These are phyloP conservation scores for Paulownia fortunei DNA, from an alignment of 257 asterid genomes.

Conservation along the genomic window DNA sequence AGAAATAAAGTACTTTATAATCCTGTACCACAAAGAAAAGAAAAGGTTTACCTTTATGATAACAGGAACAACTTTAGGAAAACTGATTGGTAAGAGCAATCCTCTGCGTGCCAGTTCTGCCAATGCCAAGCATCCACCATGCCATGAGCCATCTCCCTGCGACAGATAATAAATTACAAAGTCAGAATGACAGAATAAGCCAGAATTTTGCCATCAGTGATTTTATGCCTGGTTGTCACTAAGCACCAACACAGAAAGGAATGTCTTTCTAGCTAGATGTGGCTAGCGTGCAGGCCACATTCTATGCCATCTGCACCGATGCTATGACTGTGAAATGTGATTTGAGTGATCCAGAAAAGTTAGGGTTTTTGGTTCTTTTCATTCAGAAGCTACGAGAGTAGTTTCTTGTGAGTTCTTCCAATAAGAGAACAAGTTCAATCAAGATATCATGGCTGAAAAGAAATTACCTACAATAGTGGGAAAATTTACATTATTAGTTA, in stretches of 20 bases:
- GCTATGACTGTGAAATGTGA: background rate
- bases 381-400: slow-evolving; percentile 11
- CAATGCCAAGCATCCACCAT: slow-evolving; percentile 98
- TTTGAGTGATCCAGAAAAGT: background rate
- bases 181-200: slow-evolving; percentile 18
- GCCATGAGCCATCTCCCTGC: slow-evolving; percentile 99
- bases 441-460: slow-evolving; percentile 8
- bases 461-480: background rate
- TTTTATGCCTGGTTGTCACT: slow-evolving; percentile 13
- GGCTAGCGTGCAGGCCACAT: slow-evolving; percentile 1
- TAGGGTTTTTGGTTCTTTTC: background rate
- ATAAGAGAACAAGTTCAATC: background rate
- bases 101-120: slow-evolving; percentile 99
- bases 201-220: slow-evolving; percentile 17
- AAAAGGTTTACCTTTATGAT: slow-evolving; percentile 65
- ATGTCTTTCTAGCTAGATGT: slow-evolving; percentile 17
- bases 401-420: background rate
- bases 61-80: slow-evolving; percentile 90
- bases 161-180: slow-evolving; percentile 34
- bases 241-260: background rate
- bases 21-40: slow-evolving; percentile 25
- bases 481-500: background rate
- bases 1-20: slow-evolving; percentile 2
- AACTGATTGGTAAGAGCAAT: slow-evolving; percentile 80
- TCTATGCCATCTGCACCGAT: background rate